A percentile compares a stretch with the other conserved stretches of the same genome.
phyloP scores from a whole-genome alignment of 1,139 yeast genomes.

The Candida sp. region DNA sequence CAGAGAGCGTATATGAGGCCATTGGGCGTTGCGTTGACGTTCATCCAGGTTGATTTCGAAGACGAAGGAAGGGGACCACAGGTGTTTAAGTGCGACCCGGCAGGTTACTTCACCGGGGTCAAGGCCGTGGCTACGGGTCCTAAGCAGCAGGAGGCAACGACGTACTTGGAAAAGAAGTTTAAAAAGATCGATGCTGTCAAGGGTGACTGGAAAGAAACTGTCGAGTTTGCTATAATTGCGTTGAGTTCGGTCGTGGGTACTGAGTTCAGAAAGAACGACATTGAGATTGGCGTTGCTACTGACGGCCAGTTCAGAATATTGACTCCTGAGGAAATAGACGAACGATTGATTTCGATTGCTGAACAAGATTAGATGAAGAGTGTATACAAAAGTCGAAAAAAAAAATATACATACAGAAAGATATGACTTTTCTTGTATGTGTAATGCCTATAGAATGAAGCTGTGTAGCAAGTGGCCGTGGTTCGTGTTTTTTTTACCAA shows the following conservation, averaged over 20 bases:
- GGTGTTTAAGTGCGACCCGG: conserved; percentile 94
- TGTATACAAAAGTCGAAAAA: background rate
- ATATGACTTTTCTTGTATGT: background rate
- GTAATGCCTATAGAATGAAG: background rate
- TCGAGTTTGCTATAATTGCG: conserved; percentile 87
- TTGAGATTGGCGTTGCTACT: conserved; percentile 92
- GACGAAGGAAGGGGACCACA: conserved; percentile 94
- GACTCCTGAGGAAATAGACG: conserved; percentile 89
- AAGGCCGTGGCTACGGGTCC: conserved; percentile 97
- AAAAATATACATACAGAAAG: background rate
- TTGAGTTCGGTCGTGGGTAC: conserved; percentile 88
- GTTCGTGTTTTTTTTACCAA: conserved; percentile 41
- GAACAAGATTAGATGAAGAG: conserved; percentile 73
- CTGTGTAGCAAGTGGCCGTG: background rate
- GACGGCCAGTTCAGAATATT: conserved; percentile 70
- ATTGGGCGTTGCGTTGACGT: conserved; percentile 89
- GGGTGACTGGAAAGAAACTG: conserved; percentile 90
- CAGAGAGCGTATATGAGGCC: conserved; percentile 99
- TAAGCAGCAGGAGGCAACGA: conserved; percentile 94
- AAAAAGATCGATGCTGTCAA: conserved; percentile 75
- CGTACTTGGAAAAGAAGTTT: conserved; percentile 89
- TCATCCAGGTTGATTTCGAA: conserved; percentile 66
- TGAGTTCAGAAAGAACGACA: conserved; percentile 91
- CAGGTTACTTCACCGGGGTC: conserved; percentile 92
- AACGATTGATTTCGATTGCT: conserved; percentile 90